A percentile compares a stretch with the other conserved stretches of the same genome.
These are phyloP conservation scores for Suillus hirtellus DNA, from an alignment of 768 basidiomycete species.

Conservation along the genomic window DNA sequence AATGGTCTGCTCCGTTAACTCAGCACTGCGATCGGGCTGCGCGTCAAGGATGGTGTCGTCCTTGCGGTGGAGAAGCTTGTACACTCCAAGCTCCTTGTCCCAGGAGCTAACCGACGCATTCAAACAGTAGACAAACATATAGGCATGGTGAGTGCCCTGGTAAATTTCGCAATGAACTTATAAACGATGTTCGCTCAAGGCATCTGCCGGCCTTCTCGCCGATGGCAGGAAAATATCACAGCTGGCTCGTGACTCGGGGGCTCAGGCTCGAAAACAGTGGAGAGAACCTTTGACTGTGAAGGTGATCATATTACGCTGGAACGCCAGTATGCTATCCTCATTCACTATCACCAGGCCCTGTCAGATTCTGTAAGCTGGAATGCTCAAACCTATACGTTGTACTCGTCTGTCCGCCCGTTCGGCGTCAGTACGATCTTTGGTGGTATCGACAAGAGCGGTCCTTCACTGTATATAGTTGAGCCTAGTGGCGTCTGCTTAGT, in stretches of 20 bases:
- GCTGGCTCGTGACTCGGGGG: slow-evolving; percentile 82
- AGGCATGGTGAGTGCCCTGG: slow-evolving; percentile 65
- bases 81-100: slow-evolving; percentile 93
- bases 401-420: slow-evolving; percentile 97
- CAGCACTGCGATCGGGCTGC: slow-evolving; percentile 94
- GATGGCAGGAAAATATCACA: slow-evolving; percentile 89
- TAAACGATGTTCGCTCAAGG: slow-evolving; percentile 45
- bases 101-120: slow-evolving; percentile 90
- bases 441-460: slow-evolving; percentile 85
- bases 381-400: slow-evolving; percentile 94
- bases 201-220: slow-evolving; percentile 90
- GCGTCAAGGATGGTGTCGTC: slow-evolving; percentile 92
- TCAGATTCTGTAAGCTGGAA: slow-evolving; percentile 85
- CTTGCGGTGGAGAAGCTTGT: slow-evolving; percentile 98
- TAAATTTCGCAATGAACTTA: not conserved
- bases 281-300: slow-evolving; percentile 76
- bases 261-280: slow-evolving; percentile 71
- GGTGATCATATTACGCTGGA: slow-evolving; percentile 46
- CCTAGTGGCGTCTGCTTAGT: slow-evolving; percentile 93
- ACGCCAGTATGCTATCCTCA: slow-evolving; percentile 20
- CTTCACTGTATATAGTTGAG: slow-evolving; percentile 86
- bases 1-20: slow-evolving; percentile 6
- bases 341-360: slow-evolving; percentile 41
- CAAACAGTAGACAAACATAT: slow-evolving; percentile 92
- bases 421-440: slow-evolving; percentile 93